These are phyloP conservation scores for Debaryomyces castellii DNA, from an alignment of 805 yeast genomes.

Conservation along the genomic window DNA sequence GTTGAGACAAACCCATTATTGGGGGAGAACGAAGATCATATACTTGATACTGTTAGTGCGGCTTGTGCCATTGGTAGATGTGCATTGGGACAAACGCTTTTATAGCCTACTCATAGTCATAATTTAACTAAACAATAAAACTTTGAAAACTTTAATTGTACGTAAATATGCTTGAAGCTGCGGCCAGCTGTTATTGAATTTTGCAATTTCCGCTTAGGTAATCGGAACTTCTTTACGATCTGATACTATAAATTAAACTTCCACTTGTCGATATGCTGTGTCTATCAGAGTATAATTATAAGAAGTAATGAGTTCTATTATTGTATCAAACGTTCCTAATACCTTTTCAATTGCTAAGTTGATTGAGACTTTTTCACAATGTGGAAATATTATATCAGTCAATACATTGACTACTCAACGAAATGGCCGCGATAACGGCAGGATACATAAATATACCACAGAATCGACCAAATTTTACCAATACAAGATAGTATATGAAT, in stretches of 20 bases:
- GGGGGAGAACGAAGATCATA: slow-evolving; percentile 73
- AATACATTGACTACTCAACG: slow-evolving; percentile 15
- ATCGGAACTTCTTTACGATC: neutral
- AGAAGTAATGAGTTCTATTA: slow-evolving; percentile 38
- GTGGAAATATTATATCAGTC: slow-evolving; percentile 52
- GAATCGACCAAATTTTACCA: neutral
- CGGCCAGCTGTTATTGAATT: neutral
- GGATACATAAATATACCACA: too few species aligned
- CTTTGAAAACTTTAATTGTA: neutral
- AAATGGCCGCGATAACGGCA: neutral
- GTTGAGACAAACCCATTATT: slow-evolving; percentile 92
- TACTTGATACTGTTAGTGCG: slow-evolving; percentile 81
- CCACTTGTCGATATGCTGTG: neutral
- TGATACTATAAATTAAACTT: neutral
- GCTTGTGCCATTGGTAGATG: slow-evolving; percentile 91
- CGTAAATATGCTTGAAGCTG: neutral
- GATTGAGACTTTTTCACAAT: slow-evolving; percentile 68
- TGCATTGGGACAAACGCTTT: slow-evolving; percentile 88
- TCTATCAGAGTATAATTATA: neutral
- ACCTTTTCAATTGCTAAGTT: slow-evolving; percentile 51
- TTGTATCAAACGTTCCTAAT: slow-evolving; percentile 57
- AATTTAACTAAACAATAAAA: neutral
- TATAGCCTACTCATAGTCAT: slow-evolving; percentile 26
- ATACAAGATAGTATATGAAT: neutral
- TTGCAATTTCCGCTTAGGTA: neutral